Percentiles rank a stretch among this genome's conserved stretches.
Conservation (phyloP, 306 rosid genomes). For the Trichosanthes cucumerina region DNA sequence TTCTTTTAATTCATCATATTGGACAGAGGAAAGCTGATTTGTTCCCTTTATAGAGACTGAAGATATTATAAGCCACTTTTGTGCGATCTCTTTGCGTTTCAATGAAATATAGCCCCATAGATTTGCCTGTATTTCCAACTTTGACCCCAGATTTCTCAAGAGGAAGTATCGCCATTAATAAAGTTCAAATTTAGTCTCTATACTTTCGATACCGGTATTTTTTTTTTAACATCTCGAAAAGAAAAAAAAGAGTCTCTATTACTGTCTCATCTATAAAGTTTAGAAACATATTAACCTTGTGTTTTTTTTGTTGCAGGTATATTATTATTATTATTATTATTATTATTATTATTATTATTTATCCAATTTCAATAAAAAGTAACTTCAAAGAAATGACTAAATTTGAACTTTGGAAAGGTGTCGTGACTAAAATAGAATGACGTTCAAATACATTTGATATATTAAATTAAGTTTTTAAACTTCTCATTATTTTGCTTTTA, state of each 20-base stretch:
- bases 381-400: no score
- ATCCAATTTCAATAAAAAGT: no score
- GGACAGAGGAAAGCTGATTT: background rate
- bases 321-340: no score
- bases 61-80: slow-evolving; percentile 6
- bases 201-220: no score
- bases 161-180: background rate
- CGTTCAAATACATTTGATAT: no score
- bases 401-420: no score
- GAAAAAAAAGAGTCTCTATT: no score
- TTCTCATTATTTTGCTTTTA: background rate
- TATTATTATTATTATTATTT: no score
- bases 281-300: background rate
- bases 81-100: background rate
- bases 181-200: background rate
- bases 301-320: background rate
- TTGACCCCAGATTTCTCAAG: background rate
- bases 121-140: background rate
- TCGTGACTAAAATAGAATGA: no score
- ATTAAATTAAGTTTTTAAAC: no score
- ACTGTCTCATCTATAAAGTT: no score
- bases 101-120: background rate
- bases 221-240: no score
- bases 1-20: background rate
- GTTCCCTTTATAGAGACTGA: slow-evolving; percentile 2